phyloP scores from a whole-genome alignment of 2,329 filamentous ascomycete species.

The Ophiostoma perfectum region DNA sequence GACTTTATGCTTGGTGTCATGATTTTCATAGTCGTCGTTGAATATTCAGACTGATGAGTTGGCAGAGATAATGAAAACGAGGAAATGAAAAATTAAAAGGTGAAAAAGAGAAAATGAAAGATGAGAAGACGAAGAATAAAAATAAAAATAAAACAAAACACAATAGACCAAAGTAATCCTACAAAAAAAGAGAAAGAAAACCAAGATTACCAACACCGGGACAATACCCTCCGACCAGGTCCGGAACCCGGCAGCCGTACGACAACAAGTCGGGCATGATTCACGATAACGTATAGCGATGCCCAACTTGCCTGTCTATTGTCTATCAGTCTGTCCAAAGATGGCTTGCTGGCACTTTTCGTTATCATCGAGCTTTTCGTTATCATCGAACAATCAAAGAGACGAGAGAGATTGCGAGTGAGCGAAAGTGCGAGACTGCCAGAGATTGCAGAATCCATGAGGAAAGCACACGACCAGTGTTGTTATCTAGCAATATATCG shows the following conservation, averaged over 20 bases:
- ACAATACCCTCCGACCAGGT: neutral
- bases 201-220: neutral
- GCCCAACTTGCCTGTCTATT: neutral
- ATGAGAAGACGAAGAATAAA: neutral
- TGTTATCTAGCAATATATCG: neutral
- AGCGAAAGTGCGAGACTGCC: neutral
- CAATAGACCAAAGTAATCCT: neutral
- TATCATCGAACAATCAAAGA: neutral
- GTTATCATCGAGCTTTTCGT: neutral
- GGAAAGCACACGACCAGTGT: neutral
- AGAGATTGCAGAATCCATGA: neutral
- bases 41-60: neutral
- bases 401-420: neutral
- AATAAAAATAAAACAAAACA: neutral
- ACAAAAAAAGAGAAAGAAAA: neutral
- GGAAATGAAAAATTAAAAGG: neutral
- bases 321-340: neutral
- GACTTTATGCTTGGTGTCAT: neutral
- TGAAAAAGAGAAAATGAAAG: neutral
- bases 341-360: constrained; percentile 1
- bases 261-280: neutral
- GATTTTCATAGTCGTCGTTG: neutral
- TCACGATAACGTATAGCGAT: constrained; percentile 8
- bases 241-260: neutral
- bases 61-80: neutral